These are phyloP conservation scores for Phoenix dactylifera DNA, from an alignment of 176 grass and related monocot species.

Conservation along the genomic window DNA sequence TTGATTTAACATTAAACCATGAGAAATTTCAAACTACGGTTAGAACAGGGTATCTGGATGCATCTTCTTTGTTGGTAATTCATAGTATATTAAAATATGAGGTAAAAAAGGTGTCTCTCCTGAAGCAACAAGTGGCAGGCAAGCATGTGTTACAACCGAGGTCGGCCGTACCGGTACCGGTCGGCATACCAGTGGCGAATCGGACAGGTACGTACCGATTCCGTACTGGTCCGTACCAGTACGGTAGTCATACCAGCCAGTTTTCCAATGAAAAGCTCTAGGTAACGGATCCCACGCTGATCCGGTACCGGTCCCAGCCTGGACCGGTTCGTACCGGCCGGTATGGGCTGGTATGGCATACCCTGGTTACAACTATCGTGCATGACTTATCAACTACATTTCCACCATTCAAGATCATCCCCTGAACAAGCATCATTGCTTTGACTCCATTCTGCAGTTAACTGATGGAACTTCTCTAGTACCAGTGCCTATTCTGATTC, in stretches of 20 bases:
- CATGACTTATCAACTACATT: slow-evolving; percentile 26
- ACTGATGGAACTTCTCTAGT: slow-evolving; percentile 58
- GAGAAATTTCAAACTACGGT: not conserved
- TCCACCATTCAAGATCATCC: slow-evolving; percentile 31
- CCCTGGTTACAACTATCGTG: slow-evolving; percentile 46
- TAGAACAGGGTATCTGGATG: not conserved
- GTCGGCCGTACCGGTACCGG: too few relatives aligned
- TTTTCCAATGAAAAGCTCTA: too few relatives aligned
- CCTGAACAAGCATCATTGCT: slow-evolving; percentile 23
- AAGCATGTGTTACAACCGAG: slow-evolving; percentile 61
- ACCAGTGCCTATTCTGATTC: slow-evolving; percentile 58
- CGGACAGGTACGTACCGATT: too few relatives aligned
- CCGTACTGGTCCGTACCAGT: too few relatives aligned
- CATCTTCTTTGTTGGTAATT: slow-evolving; percentile 76
- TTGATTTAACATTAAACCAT: not conserved
- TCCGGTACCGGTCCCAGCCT: too few relatives aligned
- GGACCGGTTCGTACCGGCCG: too few relatives aligned
- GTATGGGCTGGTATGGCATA: too few relatives aligned
- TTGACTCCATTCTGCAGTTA: slow-evolving; percentile 48
- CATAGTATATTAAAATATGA: slow-evolving; percentile 70
- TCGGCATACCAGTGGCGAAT: too few relatives aligned
- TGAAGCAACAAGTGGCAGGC: slow-evolving; percentile 45
- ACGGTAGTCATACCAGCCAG: too few relatives aligned
- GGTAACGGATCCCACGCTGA: too few relatives aligned
- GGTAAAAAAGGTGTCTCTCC: slow-evolving; percentile 63